These are phyloP conservation scores for Aureobasidium sp. DNA, from an alignment of 2,329 filamentous ascomycete species.

Conservation along the genomic window DNA sequence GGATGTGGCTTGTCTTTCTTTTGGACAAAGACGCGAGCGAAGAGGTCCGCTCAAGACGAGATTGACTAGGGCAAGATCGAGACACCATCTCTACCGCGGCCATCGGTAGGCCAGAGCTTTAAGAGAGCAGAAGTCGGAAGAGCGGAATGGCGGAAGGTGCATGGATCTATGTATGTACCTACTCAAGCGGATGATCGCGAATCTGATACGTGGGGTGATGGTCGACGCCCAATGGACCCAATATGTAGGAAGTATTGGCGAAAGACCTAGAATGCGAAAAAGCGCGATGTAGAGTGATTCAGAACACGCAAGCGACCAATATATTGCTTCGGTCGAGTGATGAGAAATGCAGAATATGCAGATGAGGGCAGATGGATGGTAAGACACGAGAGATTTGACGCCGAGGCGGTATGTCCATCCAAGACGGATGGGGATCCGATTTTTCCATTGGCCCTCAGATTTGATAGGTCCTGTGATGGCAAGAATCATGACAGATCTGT, in stretches of 20 bases:
- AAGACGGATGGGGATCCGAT: background rate
- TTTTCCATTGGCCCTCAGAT: background rate
- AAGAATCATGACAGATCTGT: background rate
- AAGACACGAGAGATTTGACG: slow-evolving; percentile 6
- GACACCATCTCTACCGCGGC: background rate
- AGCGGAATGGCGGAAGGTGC: background rate
- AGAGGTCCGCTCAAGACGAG: background rate
- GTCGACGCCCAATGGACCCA: background rate
- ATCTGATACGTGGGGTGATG: slow-evolving; percentile 9
- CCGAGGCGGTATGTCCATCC: background rate
- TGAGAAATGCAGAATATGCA: background rate
- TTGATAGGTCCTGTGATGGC: background rate
- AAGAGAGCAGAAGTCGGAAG: background rate
- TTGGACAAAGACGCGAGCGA: background rate
- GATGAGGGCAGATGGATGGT: background rate
- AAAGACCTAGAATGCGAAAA: background rate
- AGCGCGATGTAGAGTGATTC: background rate
- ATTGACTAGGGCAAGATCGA: background rate
- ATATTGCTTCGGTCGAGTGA: background rate
- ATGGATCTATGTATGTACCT: background rate
- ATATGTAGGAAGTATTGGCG: background rate
- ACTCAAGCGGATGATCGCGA: background rate
- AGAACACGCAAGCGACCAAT: background rate
- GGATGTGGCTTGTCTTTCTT: background rate
- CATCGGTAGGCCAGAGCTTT: slow-evolving; percentile 2